A percentile compares a stretch with the other conserved stretches of the same genome.
phyloP scores from a whole-genome alignment of 352 stramenopile genomes.

The Globisporangium nagaii region DNA sequence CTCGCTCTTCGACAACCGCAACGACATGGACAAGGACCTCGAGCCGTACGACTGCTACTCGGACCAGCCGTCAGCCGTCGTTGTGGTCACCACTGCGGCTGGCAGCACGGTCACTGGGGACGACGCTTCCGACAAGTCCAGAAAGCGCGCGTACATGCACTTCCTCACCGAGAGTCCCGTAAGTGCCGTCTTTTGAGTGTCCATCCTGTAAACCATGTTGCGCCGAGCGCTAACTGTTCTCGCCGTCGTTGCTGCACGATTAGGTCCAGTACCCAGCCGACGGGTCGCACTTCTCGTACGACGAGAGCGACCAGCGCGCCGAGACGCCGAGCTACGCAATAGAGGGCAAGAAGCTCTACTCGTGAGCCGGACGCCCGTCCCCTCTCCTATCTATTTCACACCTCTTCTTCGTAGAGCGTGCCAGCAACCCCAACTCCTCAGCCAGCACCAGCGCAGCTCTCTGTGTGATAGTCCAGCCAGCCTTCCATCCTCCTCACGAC shows the following conservation, averaged over 20 bases:
- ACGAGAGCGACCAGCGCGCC: slow-evolving; percentile 15
- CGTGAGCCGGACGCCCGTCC: slow-evolving; percentile 29
- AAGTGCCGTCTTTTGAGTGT: no score
- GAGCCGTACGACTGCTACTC: slow-evolving; percentile 80
- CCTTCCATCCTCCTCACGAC: neutral
- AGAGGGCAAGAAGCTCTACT: slow-evolving; percentile 75
- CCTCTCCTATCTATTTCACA: slow-evolving; percentile 31
- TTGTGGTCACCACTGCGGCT: neutral
- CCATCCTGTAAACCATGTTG: no score
- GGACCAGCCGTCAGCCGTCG: slow-evolving; percentile 9
- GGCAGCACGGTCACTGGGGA: neutral
- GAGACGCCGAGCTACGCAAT: slow-evolving; percentile 53
- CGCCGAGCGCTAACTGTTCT: neutral
- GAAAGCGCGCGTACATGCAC: slow-evolving; percentile 75
- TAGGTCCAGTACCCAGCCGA: slow-evolving; percentile 18
- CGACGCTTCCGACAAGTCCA: slow-evolving; percentile 20
- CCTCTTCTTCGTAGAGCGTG: neutral
- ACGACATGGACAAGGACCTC: slow-evolving; percentile 37
- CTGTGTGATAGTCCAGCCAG: neutral
- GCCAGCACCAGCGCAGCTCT: neutral
- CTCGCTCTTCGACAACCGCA: slow-evolving; percentile 59
- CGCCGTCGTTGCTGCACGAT: neutral
- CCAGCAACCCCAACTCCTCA: slow-evolving; percentile 3
- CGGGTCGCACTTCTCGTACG: slow-evolving; percentile 27
- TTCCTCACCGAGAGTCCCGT: slow-evolving; percentile 62